A percentile compares a stretch with the other conserved stretches of the same genome.
phyloP scores from a whole-genome alignment of 2,329 filamentous ascomycete genomes.

The Cercospora brassicicola region DNA sequence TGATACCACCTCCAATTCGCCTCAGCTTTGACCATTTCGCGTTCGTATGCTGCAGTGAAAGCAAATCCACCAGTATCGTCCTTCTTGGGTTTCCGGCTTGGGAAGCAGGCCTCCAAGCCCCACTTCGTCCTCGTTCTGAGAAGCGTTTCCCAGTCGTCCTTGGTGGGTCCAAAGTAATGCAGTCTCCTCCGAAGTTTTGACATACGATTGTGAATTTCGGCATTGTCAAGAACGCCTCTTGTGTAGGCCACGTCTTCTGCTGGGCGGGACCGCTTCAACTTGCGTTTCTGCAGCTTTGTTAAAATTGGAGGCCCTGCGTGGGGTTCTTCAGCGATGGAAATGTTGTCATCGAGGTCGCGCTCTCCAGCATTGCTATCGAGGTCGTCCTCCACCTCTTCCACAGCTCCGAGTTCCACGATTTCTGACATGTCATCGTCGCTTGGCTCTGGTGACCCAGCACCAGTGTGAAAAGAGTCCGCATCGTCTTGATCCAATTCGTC shows the following conservation, averaged over 20 bases:
- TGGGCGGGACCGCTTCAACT: background rate
- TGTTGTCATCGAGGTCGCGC: conserved; percentile 38
- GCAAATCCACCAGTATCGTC: conserved; percentile 43
- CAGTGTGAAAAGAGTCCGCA: conserved; percentile 41
- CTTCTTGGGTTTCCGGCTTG: conserved; percentile 44
- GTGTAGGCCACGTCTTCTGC: conserved; percentile 22
- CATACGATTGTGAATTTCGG: conserved; percentile 26
- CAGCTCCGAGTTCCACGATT: conserved; percentile 30
- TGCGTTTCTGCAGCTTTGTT: background rate
- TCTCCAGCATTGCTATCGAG: conserved; percentile 41
- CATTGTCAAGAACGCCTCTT: conserved; percentile 32
- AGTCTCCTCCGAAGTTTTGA: conserved; percentile 49
- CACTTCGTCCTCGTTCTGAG: conserved; percentile 54
- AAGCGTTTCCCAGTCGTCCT: conserved; percentile 52
- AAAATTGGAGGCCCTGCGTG: background rate
- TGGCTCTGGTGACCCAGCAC: conserved; percentile 23
- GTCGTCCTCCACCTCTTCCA: conserved; percentile 35
- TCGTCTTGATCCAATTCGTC: conserved; percentile 19
- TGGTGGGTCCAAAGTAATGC: conserved; percentile 53
- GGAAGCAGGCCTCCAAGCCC: conserved; percentile 54
- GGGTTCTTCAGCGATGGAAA: conserved; percentile 30
- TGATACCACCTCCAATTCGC: conserved; percentile 57
- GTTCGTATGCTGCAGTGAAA: conserved; percentile 48
- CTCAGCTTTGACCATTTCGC: conserved; percentile 47
- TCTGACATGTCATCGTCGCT: conserved; percentile 40